Conservation (phyloP, 169 alveolate genomes). For the Neospora caninum region DNA sequence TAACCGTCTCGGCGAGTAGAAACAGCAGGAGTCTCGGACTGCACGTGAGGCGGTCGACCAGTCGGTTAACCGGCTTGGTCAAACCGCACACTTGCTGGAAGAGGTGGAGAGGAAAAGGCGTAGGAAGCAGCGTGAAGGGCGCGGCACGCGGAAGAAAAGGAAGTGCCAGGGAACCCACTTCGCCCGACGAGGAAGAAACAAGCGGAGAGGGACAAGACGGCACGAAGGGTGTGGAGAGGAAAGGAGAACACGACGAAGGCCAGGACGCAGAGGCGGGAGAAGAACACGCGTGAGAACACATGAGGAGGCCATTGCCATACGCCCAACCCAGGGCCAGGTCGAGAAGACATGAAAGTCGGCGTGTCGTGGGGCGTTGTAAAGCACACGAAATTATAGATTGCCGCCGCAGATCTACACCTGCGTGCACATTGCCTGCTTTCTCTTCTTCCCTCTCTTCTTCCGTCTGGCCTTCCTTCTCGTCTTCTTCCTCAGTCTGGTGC, state of each 20-base stretch:
- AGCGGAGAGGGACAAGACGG: background rate
- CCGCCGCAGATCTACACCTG: too few species aligned
- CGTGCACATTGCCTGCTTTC: background rate
- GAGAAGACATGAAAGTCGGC: background rate
- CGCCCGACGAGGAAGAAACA: background rate
- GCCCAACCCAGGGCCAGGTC: background rate
- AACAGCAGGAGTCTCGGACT: constrained; percentile 15
- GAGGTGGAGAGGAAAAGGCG: constrained; percentile 41
- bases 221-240: too few species aligned
- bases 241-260: too few species aligned
- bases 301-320: background rate
- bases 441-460: background rate
- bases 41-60: constrained; percentile 5
- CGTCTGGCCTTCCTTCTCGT: background rate
- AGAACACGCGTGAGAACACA: background rate
- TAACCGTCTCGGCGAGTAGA: background rate
- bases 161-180: background rate
- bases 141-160: background rate
- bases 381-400: too few species aligned
- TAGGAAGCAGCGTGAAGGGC: constrained; percentile 38
- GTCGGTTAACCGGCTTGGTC: background rate
- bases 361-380: background rate
- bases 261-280: too few species aligned
- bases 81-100: background rate
- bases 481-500: too few species aligned